Conservation (phyloP, 805 yeast species). For the Wickerhamiella kurtzmanii region DNA sequence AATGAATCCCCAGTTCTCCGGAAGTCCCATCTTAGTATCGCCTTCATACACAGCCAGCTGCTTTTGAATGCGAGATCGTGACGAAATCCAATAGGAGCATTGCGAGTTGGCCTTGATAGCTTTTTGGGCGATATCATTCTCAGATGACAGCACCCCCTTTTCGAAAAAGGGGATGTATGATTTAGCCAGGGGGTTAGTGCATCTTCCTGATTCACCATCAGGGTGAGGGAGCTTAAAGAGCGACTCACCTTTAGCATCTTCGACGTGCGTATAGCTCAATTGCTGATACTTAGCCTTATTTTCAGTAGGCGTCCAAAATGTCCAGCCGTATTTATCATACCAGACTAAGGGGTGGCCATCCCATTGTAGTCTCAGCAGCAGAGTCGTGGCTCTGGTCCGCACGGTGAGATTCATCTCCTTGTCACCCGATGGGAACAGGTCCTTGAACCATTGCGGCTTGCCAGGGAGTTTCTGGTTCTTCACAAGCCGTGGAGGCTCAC, state of each 20-base stretch:
- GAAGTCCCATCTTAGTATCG: slow-evolving; percentile 10
- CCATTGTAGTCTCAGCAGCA: slow-evolving; percentile 69
- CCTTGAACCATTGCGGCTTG: slow-evolving; percentile 86
- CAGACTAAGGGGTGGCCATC: slow-evolving; percentile 72
- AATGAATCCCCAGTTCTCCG: slow-evolving; percentile 46
- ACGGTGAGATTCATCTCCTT: slow-evolving; percentile 48
- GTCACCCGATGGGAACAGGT: slow-evolving; percentile 27
- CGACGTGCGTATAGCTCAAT: slow-evolving; percentile 27
- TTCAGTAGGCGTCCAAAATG: slow-evolving; percentile 44
- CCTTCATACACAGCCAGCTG: slow-evolving; percentile 68
- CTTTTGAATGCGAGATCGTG: slow-evolving; percentile 66
- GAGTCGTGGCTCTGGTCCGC: slow-evolving; percentile 61
- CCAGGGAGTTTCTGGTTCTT: slow-evolving; percentile 77
- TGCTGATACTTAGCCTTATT: slow-evolving; percentile 24
- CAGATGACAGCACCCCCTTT: slow-evolving; percentile 56
- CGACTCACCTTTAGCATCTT: slow-evolving; percentile 10
- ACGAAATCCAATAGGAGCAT: slow-evolving; percentile 87
- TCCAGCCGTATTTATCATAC: slow-evolving; percentile 78
- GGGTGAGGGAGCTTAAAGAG: slow-evolving; percentile 76
- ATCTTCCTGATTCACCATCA: slow-evolving; percentile 60
- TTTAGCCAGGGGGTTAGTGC: slow-evolving; percentile 68
- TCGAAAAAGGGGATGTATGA: slow-evolving; percentile 60
- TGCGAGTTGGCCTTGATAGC: slow-evolving; percentile 66
- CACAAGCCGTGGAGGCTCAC: slow-evolving; percentile 22
- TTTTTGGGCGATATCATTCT: slow-evolving; percentile 55